phyloP scores from a whole-genome alignment of 345 rosid species.

The Sisymbrium irio region DNA sequence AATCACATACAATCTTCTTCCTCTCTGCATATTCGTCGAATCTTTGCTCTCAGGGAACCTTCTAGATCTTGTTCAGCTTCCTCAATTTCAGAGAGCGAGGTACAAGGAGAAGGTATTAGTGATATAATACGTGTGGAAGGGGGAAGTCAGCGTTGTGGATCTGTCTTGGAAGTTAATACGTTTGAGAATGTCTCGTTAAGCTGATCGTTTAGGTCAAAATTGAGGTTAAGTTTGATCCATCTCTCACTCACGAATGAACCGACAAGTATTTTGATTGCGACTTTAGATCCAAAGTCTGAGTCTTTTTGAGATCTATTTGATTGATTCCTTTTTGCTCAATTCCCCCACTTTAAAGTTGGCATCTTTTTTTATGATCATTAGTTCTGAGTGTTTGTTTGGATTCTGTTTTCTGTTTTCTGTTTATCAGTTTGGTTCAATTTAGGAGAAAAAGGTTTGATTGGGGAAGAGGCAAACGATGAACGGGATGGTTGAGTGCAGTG shows the following conservation, averaged over 20 bases:
- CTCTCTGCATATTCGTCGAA: constrained; percentile 37
- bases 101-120: not conserved
- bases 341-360: constrained; percentile 16
- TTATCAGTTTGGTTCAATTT: constrained; percentile 26
- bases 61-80: constrained; percentile 18
- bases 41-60: constrained; percentile 20
- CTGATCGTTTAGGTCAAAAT: constrained; percentile 22
- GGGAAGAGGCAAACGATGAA: constrained; percentile 50
- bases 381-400: not conserved
- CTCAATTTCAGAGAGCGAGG: not conserved
- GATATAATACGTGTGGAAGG: too few species aligned
- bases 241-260: not conserved
- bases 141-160: constrained; percentile 13
- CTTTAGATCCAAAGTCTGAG: constrained; percentile 23
- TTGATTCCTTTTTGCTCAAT: not conserved
- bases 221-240: constrained; percentile 29
- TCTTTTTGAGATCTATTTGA: constrained; percentile 13
- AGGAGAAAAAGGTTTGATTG: not conserved
- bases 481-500: constrained; percentile 82
- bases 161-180: not conserved
- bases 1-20: not conserved
- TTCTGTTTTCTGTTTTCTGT: constrained; percentile 1
- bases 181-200: constrained; percentile 21
- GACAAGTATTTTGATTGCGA: constrained; percentile 8
- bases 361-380: constrained; percentile 1